phyloP scores from a whole-genome alignment of 768 basidiomycete species.

The Calocybe cyanea region DNA sequence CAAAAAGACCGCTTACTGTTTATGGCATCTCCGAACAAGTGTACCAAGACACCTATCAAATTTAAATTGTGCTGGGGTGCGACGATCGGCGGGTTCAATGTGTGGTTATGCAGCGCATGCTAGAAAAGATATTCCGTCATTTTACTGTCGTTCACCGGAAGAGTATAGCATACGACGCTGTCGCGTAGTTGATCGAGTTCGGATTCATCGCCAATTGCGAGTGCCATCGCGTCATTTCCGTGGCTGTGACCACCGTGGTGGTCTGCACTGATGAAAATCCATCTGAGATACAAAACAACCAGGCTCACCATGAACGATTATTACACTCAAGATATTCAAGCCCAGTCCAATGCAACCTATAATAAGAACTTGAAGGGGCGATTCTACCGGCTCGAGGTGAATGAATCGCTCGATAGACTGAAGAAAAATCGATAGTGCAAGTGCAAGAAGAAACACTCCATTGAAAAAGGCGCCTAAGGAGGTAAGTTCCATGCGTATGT shows the following conservation, averaged over 20 bases:
- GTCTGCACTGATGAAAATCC: conserved; percentile 2
- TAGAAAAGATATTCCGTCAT: conserved; percentile 12
- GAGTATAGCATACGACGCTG: conserved; percentile 24
- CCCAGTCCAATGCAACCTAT: conserved; percentile 44
- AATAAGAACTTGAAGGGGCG: conserved; percentile 42
- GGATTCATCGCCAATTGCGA: conserved; percentile 3
- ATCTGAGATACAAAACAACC: background rate
- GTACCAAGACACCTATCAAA: conserved; percentile 44
- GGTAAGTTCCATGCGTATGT: conserved; percentile 33
- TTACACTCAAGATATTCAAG: conserved; percentile 44
- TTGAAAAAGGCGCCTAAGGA: conserved; percentile 11
- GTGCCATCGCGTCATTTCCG: conserved; percentile 18
- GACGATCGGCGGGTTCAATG: conserved; percentile 31
- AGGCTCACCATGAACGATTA: conserved; percentile 43
- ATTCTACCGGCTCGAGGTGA: conserved; percentile 38
- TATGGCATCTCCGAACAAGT: conserved; percentile 50
- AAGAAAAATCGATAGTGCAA: conserved; percentile 47
- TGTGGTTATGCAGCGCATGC: conserved; percentile 51
- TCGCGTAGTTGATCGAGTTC: conserved; percentile 20
- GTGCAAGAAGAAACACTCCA: conserved; percentile 28
- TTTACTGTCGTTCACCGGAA: background rate
- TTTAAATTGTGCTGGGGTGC: conserved; percentile 39
- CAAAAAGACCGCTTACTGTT: conserved; percentile 36
- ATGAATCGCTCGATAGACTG: conserved; percentile 54
- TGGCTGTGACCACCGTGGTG: conserved; percentile 44